phyloP scores from a whole-genome alignment of 2,329 filamentous ascomycete species.

The Plenodomus lindquistii region DNA sequence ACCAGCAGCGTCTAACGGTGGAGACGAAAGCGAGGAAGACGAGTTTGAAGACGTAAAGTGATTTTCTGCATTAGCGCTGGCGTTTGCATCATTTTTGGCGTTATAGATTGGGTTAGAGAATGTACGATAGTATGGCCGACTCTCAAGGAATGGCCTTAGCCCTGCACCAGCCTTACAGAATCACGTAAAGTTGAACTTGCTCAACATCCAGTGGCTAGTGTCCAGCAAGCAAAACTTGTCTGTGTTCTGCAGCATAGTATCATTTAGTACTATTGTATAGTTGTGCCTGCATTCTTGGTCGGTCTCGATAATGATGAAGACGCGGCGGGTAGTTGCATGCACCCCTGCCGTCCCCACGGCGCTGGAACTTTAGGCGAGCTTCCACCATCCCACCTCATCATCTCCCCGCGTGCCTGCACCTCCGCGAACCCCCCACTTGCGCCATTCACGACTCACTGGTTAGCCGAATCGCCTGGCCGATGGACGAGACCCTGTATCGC shows the following conservation, averaged over 20 bases:
- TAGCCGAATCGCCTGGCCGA: constrained; percentile 11
- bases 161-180: no score
- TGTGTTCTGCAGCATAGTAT: no score
- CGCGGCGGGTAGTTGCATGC: neutral
- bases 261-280: no score
- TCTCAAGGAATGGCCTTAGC: no score
- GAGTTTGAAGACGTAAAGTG: constrained; percentile 52
- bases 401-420: constrained; percentile 30
- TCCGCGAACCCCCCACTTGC: constrained; percentile 24
- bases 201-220: no score
- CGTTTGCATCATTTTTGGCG: constrained; percentile 20
- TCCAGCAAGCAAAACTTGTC: no score
- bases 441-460: constrained; percentile 3
- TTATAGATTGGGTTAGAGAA: constrained; percentile 2
- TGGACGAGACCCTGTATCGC: constrained; percentile 25
- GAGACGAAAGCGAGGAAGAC: constrained; percentile 52
- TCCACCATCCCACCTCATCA: constrained; percentile 30
- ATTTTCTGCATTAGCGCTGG: constrained; percentile 35
- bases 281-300: neutral
- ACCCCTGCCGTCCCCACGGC: constrained; percentile 1
- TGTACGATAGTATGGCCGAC: no score
- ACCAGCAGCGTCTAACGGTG: constrained; percentile 47
- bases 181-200: no score
- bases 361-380: constrained; percentile 30
- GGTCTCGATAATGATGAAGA: neutral